Evolutionary conservation across 2,329 filamentous ascomycete species (phyloP), one percentile per base, ranked within the genome.

Genomic region (Colletotrichum sp.): DNA sequence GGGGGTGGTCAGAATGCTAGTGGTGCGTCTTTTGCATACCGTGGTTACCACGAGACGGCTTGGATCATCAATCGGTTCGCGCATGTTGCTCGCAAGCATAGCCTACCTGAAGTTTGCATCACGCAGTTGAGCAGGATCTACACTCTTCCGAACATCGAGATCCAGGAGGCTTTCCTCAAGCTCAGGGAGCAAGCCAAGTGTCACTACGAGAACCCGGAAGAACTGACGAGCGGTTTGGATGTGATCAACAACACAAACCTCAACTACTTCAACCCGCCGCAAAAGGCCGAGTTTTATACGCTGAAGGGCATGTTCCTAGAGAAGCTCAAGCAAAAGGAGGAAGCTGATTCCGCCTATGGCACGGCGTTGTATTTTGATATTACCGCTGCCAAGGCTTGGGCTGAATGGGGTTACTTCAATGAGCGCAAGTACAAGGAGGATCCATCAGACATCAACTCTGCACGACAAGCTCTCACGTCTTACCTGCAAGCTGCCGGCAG

Each of bases 31-130:
- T 98, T 97, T 82, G 97, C 97, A 0, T 99, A 99, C 82, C 92
- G 97, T 58, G 97, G 97, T 31, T 99, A 98, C 81, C 97, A 99
- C 80, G 97, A 99, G 85, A 99, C 97, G 15, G 97, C 97, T 3
- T 99, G 97, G 97, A 99, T 99, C 78, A 99, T 99, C 84, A 99
- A 99, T 83, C 91, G 97, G 21, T 99, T 99, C 80, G 97, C 97
- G 1, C 97, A 99, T 81, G 97, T 99, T 55, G 97, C 97, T 62
- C 93, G 97, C 71, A 99, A 99, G 87, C 97, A 99, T 83, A 96
- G 94, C 78, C 91, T 99, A 78, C 95, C 96, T 0, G 97, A 99
- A 76, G 97, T 99, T 34, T 99, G 97, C 86, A 98, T 99, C 84
- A 96, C 91, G 77, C 97, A 99, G 81, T 90, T 99, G 24, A 98